A percentile compares a stretch with the other conserved stretches of the same genome.
Conservation (phyloP, 1,284 basidiomycete species). For the Coniferiporia weirii region DNA sequence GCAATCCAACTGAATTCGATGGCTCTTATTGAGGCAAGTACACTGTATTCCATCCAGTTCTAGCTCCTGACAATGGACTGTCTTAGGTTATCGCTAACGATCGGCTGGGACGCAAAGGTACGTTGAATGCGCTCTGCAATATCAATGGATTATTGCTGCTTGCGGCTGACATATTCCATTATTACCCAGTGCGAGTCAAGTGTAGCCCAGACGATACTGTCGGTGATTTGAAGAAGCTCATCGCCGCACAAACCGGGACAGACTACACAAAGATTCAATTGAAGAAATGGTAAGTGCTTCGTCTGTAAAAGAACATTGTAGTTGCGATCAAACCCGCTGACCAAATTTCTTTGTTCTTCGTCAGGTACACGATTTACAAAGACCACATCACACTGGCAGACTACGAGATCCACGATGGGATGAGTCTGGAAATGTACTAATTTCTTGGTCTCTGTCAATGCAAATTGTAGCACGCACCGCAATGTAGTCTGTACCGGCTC, state of each 20-base stretch:
- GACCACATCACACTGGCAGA: conserved; percentile 92
- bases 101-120: conserved; percentile 93
- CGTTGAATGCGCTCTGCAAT: conserved; percentile 1
- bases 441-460: neutral
- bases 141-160: neutral
- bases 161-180: neutral
- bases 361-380: conserved; percentile 88
- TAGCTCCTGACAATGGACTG: no score
- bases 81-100: conserved; percentile 91
- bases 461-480: neutral
- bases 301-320: neutral
- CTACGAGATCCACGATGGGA: conserved; percentile 93
- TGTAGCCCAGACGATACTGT: conserved; percentile 94
- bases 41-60: no score
- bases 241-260: conserved; percentile 94
- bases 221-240: conserved; percentile 94
- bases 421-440: conserved; percentile 92
- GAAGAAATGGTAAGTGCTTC: conserved; percentile 83
- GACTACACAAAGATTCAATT: conserved; percentile 82
- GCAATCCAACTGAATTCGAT: neutral
- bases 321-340: neutral
- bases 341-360: neutral
- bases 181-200: conserved; percentile 80
- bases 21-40: neutral
- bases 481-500: neutral